Conservation (phyloP, 2,329 filamentous ascomycete species). For the Beauveria sp. region DNA sequence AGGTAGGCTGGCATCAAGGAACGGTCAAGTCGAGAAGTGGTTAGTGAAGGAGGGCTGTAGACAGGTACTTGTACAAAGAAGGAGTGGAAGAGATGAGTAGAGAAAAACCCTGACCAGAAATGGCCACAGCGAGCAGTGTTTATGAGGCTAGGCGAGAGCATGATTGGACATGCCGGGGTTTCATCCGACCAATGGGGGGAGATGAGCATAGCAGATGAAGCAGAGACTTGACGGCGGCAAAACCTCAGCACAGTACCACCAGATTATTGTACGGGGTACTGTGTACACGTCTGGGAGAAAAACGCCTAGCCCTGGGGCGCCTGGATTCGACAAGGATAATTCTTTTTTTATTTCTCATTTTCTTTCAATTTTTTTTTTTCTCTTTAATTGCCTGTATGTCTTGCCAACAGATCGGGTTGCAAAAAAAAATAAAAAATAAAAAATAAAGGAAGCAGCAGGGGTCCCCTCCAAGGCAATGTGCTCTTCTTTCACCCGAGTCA, state of each 20-base stretch:
- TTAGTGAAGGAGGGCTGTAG: conserved; percentile 7
- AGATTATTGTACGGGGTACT: conserved; percentile 5
- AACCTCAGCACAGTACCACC: conserved; percentile 18
- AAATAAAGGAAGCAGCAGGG: not conserved
- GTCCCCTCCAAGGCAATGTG: not conserved
- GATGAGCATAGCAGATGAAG: conserved; percentile 26
- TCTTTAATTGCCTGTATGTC: not conserved
- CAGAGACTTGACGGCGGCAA: conserved; percentile 26
- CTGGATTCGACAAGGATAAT: not conserved
- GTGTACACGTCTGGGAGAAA: conserved; percentile 1
- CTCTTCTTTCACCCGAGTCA: conserved; percentile 7
- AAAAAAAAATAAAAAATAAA: not conserved
- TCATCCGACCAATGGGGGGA: conserved; percentile 26
- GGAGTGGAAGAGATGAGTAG: conserved; percentile 4
- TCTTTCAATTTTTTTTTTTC: not conserved
- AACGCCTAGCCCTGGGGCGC: not conserved
- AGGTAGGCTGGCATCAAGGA: conserved; percentile 1
- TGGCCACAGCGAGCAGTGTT: conserved; percentile 20
- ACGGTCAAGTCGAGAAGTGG: conserved; percentile 5
- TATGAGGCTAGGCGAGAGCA: conserved; percentile 21
- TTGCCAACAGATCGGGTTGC: conserved; percentile 10
- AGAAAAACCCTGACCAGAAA: conserved; percentile 8
- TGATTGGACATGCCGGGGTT: conserved; percentile 28
- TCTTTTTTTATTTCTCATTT: not conserved
- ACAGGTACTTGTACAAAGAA: conserved; percentile 11